These are phyloP conservation scores for Fusarium miscanthi DNA, from an alignment of 2,329 filamentous ascomycete species.

Conservation along the genomic window DNA sequence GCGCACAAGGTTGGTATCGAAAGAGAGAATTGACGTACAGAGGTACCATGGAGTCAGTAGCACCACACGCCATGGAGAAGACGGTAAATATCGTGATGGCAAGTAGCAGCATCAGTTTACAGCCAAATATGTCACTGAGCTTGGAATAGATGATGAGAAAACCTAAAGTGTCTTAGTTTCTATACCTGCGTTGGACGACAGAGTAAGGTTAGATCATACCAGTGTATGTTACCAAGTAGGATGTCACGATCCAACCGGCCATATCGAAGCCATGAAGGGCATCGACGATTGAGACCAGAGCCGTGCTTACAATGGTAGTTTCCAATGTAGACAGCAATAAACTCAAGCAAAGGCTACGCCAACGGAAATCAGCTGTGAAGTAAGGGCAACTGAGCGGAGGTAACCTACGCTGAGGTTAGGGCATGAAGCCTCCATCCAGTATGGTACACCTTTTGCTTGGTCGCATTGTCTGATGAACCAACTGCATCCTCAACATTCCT, in stretches of 20 bases:
- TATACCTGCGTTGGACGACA: fast-evolving
- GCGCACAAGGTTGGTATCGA: neutral
- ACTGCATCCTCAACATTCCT: neutral
- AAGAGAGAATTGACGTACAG: neutral
- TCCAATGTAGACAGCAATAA: slow-evolving; percentile 58
- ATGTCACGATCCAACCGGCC: slow-evolving; percentile 59
- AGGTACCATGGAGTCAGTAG: neutral
- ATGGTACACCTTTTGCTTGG: slow-evolving; percentile 2
- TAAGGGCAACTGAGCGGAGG: fast-evolving
- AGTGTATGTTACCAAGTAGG: slow-evolving; percentile 62
- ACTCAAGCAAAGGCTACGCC: slow-evolving; percentile 9
- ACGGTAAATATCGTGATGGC: slow-evolving; percentile 24
- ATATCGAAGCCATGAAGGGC: slow-evolving; percentile 51
- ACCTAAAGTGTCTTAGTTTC: neutral
- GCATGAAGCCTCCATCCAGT: slow-evolving; percentile 8
- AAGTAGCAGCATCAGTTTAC: slow-evolving; percentile 22
- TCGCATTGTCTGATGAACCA: neutral
- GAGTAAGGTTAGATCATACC: slow-evolving; percentile 41
- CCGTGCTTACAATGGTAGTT: slow-evolving; percentile 63
- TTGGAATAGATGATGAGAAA: slow-evolving; percentile 34
- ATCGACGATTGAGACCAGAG: slow-evolving; percentile 58
- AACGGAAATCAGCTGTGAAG: neutral
- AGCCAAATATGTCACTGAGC: slow-evolving; percentile 26
- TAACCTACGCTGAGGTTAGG: neutral
- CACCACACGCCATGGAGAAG: slow-evolving; percentile 24